Evolutionary conservation across 2,329 filamentous ascomycete species (phyloP), one percentile per base, ranked within the genome.

Genomic region (Fulvia fulva): DNA sequence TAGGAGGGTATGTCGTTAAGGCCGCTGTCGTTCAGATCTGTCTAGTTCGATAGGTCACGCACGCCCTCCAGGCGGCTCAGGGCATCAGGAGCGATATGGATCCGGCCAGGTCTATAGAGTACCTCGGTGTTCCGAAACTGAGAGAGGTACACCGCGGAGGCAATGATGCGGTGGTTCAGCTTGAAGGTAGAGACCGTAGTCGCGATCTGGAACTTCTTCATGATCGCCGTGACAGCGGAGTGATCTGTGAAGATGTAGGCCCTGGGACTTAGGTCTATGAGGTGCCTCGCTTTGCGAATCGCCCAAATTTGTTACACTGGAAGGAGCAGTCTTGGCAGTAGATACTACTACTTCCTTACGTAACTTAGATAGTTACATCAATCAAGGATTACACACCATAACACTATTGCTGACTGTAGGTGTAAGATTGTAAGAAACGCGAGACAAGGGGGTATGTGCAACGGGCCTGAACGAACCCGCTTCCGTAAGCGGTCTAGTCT

Each of bases 211-310:
- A n/a, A 55, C 22, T 55, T 55, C 30, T 49, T 47, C 2, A 26
- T 25, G 6, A 55, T 55, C 43, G 53, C 26, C 1, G 37, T 49
- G 14, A 55, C 44, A 3, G 45, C 44, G 6, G 21, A 23, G 14
- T 55, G 50, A 37, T 55, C n/a, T 2, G 25, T 55, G 41, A 55
- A 55, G 5, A 26, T 23, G 26, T 49, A 49, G n/a, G 26, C 21
- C 3, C 2, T 55, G 1, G 21, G 53, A 2, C 26, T 21, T 1
- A 21, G n/a, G 19, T 55, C 28, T 16, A 50, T 45, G 32, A 55
- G 22, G 41, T 55, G 26, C 41, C 34, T n/a, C n/a, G n/a, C n/a
- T n/a, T n/a, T n/a, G n/a, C n/a, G n/a, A n/a, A n/a, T n/a, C n/a
- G n/a, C n/a, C n/a, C n/a, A n/a, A n/a, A n/a, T n/a, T n/a, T n/a